Evolutionary conservation across 108 stramenopile genomes (phyloP).

Genomic region (Phaeodactylum tricornutum): DNA sequence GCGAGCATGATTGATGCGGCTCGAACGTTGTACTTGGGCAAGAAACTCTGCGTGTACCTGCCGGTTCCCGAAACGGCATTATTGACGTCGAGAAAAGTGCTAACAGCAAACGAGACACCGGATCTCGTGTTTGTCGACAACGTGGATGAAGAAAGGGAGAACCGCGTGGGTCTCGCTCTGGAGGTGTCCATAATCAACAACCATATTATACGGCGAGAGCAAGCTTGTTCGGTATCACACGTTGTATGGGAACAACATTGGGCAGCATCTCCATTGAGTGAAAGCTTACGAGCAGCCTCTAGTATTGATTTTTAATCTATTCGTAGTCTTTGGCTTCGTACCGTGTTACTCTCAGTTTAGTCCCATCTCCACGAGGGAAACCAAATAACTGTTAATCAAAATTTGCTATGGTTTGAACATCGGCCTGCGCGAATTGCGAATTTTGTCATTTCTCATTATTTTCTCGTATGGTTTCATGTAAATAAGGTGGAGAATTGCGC

Average conservation of each 20-base stretch:
- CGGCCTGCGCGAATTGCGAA: too few relatives aligned
- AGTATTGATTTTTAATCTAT: too few relatives aligned
- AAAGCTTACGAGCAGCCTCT: too few relatives aligned
- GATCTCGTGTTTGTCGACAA: conserved; percentile 9
- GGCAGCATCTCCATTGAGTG: too few relatives aligned
- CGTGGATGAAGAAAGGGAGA: conserved; percentile 6
- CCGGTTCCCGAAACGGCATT: conserved; percentile 20
- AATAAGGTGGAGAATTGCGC: too few relatives aligned
- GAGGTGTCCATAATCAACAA: conserved; percentile 21
- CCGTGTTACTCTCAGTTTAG: too few relatives aligned
- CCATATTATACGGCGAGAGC: conserved; percentile 20
- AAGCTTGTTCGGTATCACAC: conserved; percentile 57
- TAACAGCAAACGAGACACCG: neutral
- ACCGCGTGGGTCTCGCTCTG: conserved; percentile 17
- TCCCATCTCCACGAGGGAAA: too few relatives aligned
- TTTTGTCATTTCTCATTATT: too few relatives aligned
- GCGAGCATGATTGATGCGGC: conserved; percentile 14
- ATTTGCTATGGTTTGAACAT: too few relatives aligned
- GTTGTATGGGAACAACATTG: conserved; percentile 58
- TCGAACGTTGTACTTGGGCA: conserved; percentile 43
- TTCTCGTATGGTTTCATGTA: too few relatives aligned
- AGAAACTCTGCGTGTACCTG: conserved; percentile 37
- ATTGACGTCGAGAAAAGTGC: conserved; percentile 12
- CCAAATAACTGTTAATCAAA: too few relatives aligned
- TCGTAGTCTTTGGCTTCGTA: too few relatives aligned